Conservation (phyloP, 1,284 basidiomycete species). For the Termitomyces sp. region DNA sequence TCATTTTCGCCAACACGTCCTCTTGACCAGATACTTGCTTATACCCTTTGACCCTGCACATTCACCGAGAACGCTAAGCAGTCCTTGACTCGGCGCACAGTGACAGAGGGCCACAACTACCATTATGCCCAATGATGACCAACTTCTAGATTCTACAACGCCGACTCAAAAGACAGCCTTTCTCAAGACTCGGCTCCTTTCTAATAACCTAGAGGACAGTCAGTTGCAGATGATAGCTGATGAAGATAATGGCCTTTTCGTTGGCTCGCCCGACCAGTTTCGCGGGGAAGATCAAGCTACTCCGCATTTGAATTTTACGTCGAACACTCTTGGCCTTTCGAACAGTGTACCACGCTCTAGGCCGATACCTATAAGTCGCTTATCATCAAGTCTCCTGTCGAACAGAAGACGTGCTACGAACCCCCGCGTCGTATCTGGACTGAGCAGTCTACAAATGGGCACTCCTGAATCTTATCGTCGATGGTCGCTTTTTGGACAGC, state of each 20-base stretch:
- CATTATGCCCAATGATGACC: slow-evolving; percentile 6
- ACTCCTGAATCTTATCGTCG: slow-evolving; percentile 29
- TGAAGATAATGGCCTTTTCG: slow-evolving; percentile 4
- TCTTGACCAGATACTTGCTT: background rate
- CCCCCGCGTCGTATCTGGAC: slow-evolving; percentile 13
- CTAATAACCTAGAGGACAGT: background rate
- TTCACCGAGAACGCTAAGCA: background rate
- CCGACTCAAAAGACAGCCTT: slow-evolving; percentile 5
- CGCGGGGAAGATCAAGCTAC: slow-evolving; percentile 8
- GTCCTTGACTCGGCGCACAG: background rate
- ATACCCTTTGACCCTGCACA: background rate
- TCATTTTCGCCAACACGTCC: background rate
- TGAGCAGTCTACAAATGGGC: slow-evolving; percentile 11
- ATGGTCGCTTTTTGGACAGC: slow-evolving; percentile 69
- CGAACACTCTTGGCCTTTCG: slow-evolving; percentile 6
- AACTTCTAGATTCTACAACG: slow-evolving; percentile 3
- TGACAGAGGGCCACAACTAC: background rate
- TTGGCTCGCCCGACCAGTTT: slow-evolving; percentile 20
- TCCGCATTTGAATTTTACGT: slow-evolving; percentile 4
- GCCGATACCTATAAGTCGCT: slow-evolving; percentile 14
- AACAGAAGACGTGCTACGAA: slow-evolving; percentile 10
- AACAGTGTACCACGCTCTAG: slow-evolving; percentile 12
- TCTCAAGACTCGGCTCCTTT: background rate
- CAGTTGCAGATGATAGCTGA: background rate
- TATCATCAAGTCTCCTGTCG: slow-evolving; percentile 13